Conservation (phyloP, 495 filamentous ascomycete species). For the Xylaria bambusicola region DNA sequence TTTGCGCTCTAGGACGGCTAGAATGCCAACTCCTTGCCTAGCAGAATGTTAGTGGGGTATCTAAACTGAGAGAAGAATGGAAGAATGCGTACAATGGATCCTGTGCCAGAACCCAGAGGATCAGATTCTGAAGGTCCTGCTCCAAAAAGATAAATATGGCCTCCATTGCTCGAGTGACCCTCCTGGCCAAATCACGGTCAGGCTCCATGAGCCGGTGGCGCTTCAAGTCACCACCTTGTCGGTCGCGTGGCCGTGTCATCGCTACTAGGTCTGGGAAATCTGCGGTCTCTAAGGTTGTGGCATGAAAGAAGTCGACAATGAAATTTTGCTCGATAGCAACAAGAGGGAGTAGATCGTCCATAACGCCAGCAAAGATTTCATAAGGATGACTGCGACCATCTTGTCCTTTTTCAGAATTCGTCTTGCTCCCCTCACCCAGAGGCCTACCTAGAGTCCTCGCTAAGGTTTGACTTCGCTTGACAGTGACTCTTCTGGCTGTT, state of each 20-base stretch:
- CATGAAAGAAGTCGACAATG: conserved; percentile 88
- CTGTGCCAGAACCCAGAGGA: conserved; percentile 78
- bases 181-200: conserved; percentile 77
- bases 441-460: conserved; percentile 76
- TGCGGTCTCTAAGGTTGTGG: conserved; percentile 69
- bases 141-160: conserved; percentile 81
- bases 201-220: conserved; percentile 76
- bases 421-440: conserved; percentile 60
- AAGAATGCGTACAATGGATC: conserved; percentile 74
- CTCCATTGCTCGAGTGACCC: conserved; percentile 82
- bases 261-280: conserved; percentile 83
- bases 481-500: conserved; percentile 86
- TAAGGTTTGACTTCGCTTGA: conserved; percentile 78
- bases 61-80: too few relatives aligned
- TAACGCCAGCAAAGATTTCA: conserved; percentile 78
- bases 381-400: conserved; percentile 70
- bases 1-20: conserved; percentile 76
- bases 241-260: conserved; percentile 63
- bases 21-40: conserved; percentile 85
- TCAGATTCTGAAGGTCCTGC: conserved; percentile 72
- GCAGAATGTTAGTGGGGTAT: conserved; percentile 23
- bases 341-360: conserved; percentile 76
- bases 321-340: conserved; percentile 94
- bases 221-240: conserved; percentile 68
- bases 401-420: conserved; percentile 62